These are phyloP conservation scores for Penicillium manginii DNA, from an alignment of 495 filamentous ascomycete species.

Conservation along the genomic window DNA sequence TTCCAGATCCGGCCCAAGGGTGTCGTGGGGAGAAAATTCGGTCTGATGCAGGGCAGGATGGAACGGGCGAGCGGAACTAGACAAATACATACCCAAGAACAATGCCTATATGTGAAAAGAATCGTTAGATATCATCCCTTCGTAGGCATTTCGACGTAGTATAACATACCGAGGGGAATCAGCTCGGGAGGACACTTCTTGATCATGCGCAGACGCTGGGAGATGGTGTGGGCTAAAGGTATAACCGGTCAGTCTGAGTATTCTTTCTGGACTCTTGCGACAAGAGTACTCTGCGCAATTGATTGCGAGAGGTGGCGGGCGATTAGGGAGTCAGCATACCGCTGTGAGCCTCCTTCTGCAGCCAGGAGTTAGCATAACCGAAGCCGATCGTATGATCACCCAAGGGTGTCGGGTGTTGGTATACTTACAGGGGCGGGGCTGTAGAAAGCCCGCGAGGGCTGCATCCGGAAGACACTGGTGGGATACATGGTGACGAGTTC, in stretches of 20 bases:
- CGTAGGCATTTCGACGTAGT: neutral
- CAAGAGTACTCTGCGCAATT: conserved; percentile 14
- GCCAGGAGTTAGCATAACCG: conserved; percentile 40
- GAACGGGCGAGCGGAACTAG: conserved; percentile 21
- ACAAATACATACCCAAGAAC: conserved; percentile 69
- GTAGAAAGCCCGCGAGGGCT: conserved; percentile 65
- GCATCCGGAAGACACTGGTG: conserved; percentile 61
- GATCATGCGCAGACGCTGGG: conserved; percentile 85
- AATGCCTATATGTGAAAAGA: conserved; percentile 59
- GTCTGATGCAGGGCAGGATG: conserved; percentile 21
- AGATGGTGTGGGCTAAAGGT: conserved; percentile 87
- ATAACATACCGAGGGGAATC: conserved; percentile 83
- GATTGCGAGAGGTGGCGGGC: conserved; percentile 7
- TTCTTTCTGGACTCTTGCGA: conserved; percentile 6
- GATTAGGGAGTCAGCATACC: conserved; percentile 59
- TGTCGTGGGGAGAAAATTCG: conserved; percentile 17
- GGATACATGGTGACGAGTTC: conserved; percentile 61
- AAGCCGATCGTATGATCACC: conserved; percentile 31
- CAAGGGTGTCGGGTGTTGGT: conserved; percentile 12
- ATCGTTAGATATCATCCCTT: conserved; percentile 24
- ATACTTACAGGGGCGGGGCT: conserved; percentile 78
- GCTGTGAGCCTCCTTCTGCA: conserved; percentile 80
- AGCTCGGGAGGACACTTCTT: conserved; percentile 92
- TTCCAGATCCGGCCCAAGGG: conserved; percentile 10
- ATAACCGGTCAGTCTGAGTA: conserved; percentile 34